These are phyloP conservation scores for Magnusiomyces paraingens DNA, from an alignment of 1,139 yeast species.

Conservation along the genomic window DNA sequence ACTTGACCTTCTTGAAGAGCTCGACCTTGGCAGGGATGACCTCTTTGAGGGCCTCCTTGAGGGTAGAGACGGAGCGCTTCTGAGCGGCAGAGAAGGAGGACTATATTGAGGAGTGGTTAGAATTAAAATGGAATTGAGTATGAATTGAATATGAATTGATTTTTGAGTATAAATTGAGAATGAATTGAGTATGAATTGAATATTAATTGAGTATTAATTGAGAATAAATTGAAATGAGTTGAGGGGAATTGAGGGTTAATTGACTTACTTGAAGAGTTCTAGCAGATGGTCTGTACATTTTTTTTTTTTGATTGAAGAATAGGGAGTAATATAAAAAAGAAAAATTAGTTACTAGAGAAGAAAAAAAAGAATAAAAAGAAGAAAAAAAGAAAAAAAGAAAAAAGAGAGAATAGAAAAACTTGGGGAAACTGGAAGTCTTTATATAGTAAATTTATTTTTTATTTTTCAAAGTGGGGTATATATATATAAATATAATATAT, in stretches of 20 bases:
- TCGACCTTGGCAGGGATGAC: slow-evolving; percentile 41
- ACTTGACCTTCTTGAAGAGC: slow-evolving; percentile 36
- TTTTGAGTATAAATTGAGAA: too few relatives aligned
- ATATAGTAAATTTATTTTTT: too few relatives aligned
- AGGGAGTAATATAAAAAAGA: background rate
- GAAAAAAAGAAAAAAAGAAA: background rate
- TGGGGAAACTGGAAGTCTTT: background rate
- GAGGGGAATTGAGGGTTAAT: background rate
- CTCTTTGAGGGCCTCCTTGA: slow-evolving; percentile 37
- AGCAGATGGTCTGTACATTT: slow-evolving; percentile 10
- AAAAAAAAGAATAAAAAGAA: background rate
- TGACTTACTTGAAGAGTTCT: slow-evolving; percentile 10
- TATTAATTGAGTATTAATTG: too few relatives aligned
- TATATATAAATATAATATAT: too few relatives aligned
- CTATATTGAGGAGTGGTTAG: background rate
- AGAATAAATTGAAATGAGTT: background rate
- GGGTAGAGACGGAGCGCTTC: slow-evolving; percentile 13
- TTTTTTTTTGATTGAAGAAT: background rate
- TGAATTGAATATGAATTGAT: too few relatives aligned
- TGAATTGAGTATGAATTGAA: too few relatives aligned
- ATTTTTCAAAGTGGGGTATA: too few relatives aligned
- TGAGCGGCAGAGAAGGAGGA: slow-evolving; percentile 4
- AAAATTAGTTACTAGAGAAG: background rate
- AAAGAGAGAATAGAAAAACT: background rate
- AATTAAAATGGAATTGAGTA: background rate